Evolutionary conservation across 129 eudicot genomes (phyloP).

Genomic region (Mikania micrantha): DNA sequence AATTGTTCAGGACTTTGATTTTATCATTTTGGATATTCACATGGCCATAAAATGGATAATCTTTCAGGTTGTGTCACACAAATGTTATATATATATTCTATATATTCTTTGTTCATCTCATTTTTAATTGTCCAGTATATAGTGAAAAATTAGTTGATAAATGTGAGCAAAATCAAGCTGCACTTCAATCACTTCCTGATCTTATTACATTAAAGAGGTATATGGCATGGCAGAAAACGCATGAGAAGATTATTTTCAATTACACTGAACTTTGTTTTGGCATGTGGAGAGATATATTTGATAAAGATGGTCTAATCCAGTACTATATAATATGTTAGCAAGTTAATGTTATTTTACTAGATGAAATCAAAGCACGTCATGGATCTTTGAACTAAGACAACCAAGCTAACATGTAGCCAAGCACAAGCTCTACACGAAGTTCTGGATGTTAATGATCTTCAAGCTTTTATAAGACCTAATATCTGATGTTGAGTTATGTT

Average conservation of each 20-base stretch:
- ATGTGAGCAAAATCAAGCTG: slow-evolving; percentile 80
- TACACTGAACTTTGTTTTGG: slow-evolving; percentile 74
- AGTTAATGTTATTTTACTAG: slow-evolving; percentile 71
- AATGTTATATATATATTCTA: too few species aligned
- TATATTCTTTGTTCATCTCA: too few species aligned
- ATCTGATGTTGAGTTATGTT: slow-evolving; percentile 80
- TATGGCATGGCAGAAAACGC: slow-evolving; percentile 79
- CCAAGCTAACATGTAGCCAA: slow-evolving; percentile 65
- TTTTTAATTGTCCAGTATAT: too few species aligned
- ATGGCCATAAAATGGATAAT: too few species aligned
- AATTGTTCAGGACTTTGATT: too few species aligned
- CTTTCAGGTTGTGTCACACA: too few species aligned
- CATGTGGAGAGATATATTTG: slow-evolving; percentile 66
- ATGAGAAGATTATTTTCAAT: slow-evolving; percentile 69
- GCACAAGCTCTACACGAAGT: slow-evolving; percentile 77
- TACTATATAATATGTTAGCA: slow-evolving; percentile 74
- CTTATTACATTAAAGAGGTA: too few species aligned
- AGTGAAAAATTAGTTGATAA: too few species aligned
- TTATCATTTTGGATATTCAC: too few species aligned
- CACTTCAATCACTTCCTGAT: slow-evolving; percentile 63
- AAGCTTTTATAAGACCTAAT: slow-evolving; percentile 79
- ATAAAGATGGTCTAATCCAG: slow-evolving; percentile 75
- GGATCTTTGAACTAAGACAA: too few species aligned
- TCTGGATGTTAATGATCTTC: slow-evolving; percentile 71
- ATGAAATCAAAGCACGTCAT: too few species aligned